These are phyloP conservation scores for Saposhnikovia divaricata DNA, from an alignment of 129 eudicot genomes.

Conservation along the genomic window DNA sequence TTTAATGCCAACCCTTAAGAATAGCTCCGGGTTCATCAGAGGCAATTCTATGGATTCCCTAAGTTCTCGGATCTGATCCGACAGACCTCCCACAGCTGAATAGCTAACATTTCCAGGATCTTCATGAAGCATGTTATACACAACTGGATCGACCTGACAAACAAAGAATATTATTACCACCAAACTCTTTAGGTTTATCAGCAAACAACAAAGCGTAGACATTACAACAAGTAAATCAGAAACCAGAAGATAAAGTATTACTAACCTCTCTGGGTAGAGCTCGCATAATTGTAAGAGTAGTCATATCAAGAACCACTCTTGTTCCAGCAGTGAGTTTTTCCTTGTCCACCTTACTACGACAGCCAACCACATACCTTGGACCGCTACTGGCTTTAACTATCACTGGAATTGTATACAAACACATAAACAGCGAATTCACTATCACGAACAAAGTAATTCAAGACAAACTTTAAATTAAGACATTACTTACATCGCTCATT, in stretches of 20 bases:
- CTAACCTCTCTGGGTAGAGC: constrained; percentile 97
- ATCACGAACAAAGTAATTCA: background rate
- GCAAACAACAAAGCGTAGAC: background rate
- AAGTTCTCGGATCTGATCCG: constrained; percentile 92
- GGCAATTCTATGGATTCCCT: constrained; percentile 97
- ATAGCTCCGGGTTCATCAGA: constrained; percentile 98
- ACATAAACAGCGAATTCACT: constrained; percentile 10
- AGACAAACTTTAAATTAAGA: background rate
- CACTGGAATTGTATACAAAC: constrained; percentile 31
- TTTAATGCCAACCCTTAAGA: constrained; percentile 87
- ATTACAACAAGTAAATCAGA: background rate
- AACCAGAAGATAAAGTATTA: background rate
- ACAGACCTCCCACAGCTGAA: constrained; percentile 94
- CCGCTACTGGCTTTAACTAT: constrained; percentile 99
- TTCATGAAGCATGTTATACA: constrained; percentile 95
- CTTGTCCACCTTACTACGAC: constrained; percentile 98
- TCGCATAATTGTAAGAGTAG: constrained; percentile 93
- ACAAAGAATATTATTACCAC: background rate
- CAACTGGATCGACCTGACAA: constrained; percentile 89
- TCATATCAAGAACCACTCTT: constrained; percentile 96
- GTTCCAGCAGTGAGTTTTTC: constrained; percentile 92
- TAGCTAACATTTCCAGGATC: constrained; percentile 98
- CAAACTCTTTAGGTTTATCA: background rate
- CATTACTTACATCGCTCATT: constrained; percentile 70
- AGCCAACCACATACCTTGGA: constrained; percentile 96